A percentile compares a stretch with the other conserved stretches of the same genome.
phyloP scores from a whole-genome alignment of 2,329 filamentous ascomycete genomes.

The Nothophoma quercina region DNA sequence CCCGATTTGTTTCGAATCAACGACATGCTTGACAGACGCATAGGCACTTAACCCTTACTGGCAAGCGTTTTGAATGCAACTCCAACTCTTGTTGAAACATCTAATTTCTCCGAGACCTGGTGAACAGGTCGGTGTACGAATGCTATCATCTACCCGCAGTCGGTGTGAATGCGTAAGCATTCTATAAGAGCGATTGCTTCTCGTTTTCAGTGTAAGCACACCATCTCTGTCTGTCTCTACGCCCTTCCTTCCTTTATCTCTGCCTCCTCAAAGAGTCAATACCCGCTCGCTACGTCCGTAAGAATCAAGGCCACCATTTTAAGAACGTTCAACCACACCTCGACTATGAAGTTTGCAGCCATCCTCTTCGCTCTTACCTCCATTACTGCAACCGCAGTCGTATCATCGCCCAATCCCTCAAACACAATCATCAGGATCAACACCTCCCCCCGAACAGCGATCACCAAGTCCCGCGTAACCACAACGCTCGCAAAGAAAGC shows the following conservation, averaged over 20 bases:
- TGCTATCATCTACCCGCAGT: neutral
- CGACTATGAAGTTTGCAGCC: constrained; percentile 2
- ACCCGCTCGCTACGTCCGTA: no score
- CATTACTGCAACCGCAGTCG: neutral
- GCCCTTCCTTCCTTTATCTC: no score
- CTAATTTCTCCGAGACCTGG: constrained; percentile 5
- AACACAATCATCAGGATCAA: constrained; percentile 3
- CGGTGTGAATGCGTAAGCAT: neutral
- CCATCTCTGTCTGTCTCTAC: no score
- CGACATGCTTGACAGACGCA: neutral
- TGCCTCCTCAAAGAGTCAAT: neutral
- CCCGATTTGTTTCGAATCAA: constrained; percentile 13
- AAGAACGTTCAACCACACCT: no score
- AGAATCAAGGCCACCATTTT: no score
- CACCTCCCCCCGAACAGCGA: neutral
- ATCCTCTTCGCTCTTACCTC: neutral
- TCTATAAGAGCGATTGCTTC: constrained; percentile 3
- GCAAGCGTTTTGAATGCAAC: neutral
- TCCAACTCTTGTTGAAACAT: neutral
- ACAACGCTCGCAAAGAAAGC: neutral
- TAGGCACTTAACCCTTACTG: neutral
- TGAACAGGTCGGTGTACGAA: neutral
- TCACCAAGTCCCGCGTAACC: neutral
- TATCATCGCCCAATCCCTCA: constrained; percentile 1
- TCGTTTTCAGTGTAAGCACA: no score